A percentile compares a stretch with the other conserved stretches of the same genome.
Evolutionary conservation across 345 rosid species (phyloP).

Genomic region (Psidium friedrichsthalianum): DNA sequence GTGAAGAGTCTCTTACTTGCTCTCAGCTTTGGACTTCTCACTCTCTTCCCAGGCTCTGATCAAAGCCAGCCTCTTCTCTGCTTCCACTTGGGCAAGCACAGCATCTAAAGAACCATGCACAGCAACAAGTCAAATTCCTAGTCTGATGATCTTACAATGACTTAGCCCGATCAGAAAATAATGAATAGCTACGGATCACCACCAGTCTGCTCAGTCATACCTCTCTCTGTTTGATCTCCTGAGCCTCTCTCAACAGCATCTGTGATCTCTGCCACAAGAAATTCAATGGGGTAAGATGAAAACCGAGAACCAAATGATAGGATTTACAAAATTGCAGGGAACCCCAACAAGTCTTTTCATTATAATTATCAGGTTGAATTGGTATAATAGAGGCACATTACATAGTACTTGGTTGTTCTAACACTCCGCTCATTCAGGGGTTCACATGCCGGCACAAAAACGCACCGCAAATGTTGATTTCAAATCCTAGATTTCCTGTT

Average conservation of each 20-base stretch:
- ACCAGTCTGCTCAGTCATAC: background rate
- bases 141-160: background rate
- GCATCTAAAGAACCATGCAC: constrained; percentile 14
- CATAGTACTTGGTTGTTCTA: too few relatives aligned
- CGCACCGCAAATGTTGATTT: background rate
- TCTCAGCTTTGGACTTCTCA: constrained; percentile 69
- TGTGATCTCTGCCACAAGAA: constrained; percentile 5
- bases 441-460: background rate
- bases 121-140: background rate
- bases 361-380: background rate
- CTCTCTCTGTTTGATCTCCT: background rate
- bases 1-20: constrained; percentile 38
- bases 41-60: constrained; percentile 77
- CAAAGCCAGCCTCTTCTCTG: constrained; percentile 48
- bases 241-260: background rate
- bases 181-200: constrained; percentile 6
- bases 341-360: background rate
- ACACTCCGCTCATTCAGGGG: too few relatives aligned
- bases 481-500: background rate
- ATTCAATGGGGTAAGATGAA: background rate
- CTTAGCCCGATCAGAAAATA: background rate
- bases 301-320: background rate
- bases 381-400: background rate
- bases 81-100: constrained; percentile 31
- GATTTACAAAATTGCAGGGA: background rate